Conservation (phyloP, 2,329 filamentous ascomycete genomes). For the Cladosporium phlei region DNA sequence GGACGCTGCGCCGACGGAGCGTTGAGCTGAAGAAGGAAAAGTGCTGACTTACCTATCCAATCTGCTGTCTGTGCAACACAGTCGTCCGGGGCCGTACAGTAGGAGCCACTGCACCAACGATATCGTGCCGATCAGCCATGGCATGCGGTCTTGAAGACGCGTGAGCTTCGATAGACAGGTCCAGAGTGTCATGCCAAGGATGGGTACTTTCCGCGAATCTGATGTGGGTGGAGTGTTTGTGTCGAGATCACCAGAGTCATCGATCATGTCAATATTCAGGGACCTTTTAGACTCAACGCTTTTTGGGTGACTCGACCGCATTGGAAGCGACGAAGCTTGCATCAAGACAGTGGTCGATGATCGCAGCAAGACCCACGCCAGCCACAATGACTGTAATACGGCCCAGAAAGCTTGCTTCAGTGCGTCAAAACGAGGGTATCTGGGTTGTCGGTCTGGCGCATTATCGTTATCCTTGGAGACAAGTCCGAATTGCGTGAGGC, state of each 20-base stretch:
- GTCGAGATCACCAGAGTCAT: background rate
- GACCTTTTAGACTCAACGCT: background rate
- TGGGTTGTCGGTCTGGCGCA: background rate
- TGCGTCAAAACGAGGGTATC: slow-evolving; percentile 17
- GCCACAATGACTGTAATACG: slow-evolving; percentile 47
- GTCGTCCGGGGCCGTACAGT: slow-evolving; percentile 66
- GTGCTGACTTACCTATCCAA: slow-evolving; percentile 75
- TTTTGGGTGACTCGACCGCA: slow-evolving; percentile 37
- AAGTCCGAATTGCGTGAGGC: slow-evolving; percentile 55
- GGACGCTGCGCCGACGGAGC: slow-evolving; percentile 8
- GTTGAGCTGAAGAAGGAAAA: slow-evolving; percentile 25
- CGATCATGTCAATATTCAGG: background rate
- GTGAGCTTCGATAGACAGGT: slow-evolving; percentile 66
- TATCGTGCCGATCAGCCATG: slow-evolving; percentile 75
- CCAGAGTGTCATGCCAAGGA: slow-evolving; percentile 75
- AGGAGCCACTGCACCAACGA: slow-evolving; percentile 71
- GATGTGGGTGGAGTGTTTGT: background rate
- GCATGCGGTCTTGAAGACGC: slow-evolving; percentile 76
- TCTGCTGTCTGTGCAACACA: slow-evolving; percentile 70
- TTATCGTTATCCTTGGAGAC: slow-evolving; percentile 32
- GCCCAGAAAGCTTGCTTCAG: slow-evolving; percentile 38
- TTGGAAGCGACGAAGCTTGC: slow-evolving; percentile 59
- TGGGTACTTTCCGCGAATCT: slow-evolving; percentile 41
- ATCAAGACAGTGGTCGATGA: slow-evolving; percentile 58
- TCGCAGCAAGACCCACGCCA: slow-evolving; percentile 53